Base-by-base conservation (phyloP, 352 stramenopile genomes). In the Sclerospora graminicola region DNA sequence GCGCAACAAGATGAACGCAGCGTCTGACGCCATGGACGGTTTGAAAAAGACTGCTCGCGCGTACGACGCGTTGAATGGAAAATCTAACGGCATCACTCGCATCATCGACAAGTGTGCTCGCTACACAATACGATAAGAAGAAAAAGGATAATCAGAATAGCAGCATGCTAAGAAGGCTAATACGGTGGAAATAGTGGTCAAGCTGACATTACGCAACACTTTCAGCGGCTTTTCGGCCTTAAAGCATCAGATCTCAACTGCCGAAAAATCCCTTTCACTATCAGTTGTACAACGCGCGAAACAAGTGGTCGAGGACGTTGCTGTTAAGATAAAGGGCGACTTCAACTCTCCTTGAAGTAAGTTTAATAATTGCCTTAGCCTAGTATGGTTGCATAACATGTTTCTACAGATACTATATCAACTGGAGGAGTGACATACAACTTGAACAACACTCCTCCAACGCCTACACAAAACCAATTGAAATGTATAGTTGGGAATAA, bases 181-280 rank as follows among this genome's bases (percentile, higher is more conserved):
- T 34, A 60, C 51, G n/a, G 51, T 60, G 13, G 51, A 60, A 42
- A 21, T 20, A 0, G 21, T 60, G 35, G 51, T 60, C 39, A 54
- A 46, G 45, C 31, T 32, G 5, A 60, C 51, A 34, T 29, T 60
- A 29, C 41, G 34, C 23, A 42, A 60, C 16, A 41, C 48, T 27
- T 60, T 60, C 29, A 54, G 54, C 28, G 15, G 48, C 27, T 47
- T 28, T 28, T 26, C 21, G 21, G 23, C 51, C 2, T 35, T 60
- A 24, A 50, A 38, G 21, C 51, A 55, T 43, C 51, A 60, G 35
- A 60, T 60, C 46, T 48, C 39, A 3, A 21, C 41, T 27, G 26
- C 45, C 2, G 51, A 60, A 33, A 55, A 42, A 15, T 60, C 51
- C 0, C 18, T 60, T 33, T 60, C 40, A 14, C 24, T 37, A n/a